Percentiles rank a stretch among this genome's conserved stretches.
These are phyloP conservation scores for Pseudogymnoascus sp. DNA, from an alignment of 2,329 filamentous ascomycete species.

Conservation along the genomic window DNA sequence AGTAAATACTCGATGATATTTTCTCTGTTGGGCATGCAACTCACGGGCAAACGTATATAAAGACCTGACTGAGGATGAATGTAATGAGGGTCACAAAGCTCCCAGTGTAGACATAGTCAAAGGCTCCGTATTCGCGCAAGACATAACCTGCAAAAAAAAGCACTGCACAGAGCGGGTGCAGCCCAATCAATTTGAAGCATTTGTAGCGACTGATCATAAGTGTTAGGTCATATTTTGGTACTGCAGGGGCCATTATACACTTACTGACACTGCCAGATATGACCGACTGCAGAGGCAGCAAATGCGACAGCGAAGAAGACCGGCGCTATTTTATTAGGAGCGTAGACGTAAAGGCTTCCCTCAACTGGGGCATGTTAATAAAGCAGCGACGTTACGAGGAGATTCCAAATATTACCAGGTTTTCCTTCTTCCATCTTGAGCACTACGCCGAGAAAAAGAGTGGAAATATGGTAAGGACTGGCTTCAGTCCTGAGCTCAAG, in stretches of 20 bases:
- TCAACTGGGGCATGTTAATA: constrained; percentile 8
- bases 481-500: neutral
- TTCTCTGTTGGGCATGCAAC: constrained; percentile 20
- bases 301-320: constrained; percentile 42
- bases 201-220: constrained; percentile 37
- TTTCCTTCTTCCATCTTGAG: constrained; percentile 8
- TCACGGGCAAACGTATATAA: constrained; percentile 11
- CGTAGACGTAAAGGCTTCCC: constrained; percentile 34
- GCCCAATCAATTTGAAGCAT: constrained; percentile 42
- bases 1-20: neutral
- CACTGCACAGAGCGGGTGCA: constrained; percentile 44
- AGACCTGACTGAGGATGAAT: constrained; percentile 32
- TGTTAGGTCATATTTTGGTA: neutral
- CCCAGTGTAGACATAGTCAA: constrained; percentile 33
- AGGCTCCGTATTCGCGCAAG: constrained; percentile 41
- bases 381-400: neutral
- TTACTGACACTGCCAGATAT: constrained; percentile 47
- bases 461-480: neutral
- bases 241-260: constrained; percentile 19
- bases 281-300: constrained; percentile 33
- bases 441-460: neutral
- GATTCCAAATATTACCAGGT: neutral
- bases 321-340: constrained; percentile 42
- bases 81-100: constrained; percentile 26
- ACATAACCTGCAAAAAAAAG: constrained; percentile 48